Conservation (phyloP, 2,329 filamentous ascomycete genomes). For the Amphichorda felina region DNA sequence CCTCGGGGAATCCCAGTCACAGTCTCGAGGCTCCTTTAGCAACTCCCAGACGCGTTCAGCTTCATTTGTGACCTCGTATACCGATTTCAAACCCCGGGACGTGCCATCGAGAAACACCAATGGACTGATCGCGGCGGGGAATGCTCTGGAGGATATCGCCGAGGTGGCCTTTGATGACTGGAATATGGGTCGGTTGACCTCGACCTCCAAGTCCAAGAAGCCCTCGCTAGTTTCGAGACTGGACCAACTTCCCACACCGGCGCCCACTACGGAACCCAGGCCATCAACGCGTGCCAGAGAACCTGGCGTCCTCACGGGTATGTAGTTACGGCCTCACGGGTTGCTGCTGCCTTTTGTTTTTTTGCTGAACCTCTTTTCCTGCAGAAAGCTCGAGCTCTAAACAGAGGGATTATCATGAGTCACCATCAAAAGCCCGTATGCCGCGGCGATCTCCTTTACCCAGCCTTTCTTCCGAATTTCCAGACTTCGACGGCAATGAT, state of each 20-base stretch:
- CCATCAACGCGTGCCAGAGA: not conserved
- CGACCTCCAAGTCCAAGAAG: slow-evolving; percentile 30
- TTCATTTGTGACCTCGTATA: not conserved
- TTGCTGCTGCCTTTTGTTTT: too few relatives aligned
- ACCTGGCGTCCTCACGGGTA: not conserved
- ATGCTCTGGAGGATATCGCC: slow-evolving; percentile 2
- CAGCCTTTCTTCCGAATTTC: slow-evolving; percentile 4
- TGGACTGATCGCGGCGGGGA: slow-evolving; percentile 1
- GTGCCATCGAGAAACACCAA: not conserved
- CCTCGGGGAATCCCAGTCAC: slow-evolving; percentile 13
- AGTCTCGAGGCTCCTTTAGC: slow-evolving; percentile 5
- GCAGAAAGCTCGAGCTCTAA: not conserved
- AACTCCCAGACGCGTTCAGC: not conserved
- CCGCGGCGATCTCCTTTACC: slow-evolving; percentile 1
- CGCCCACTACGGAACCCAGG: not conserved
- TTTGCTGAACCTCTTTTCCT: too few relatives aligned
- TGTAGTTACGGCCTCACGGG: not conserved
- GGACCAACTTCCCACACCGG: slow-evolving; percentile 14
- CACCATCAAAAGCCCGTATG: not conserved
- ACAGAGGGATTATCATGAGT: not conserved
- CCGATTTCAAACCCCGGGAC: too few relatives aligned
- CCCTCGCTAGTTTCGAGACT: slow-evolving; percentile 29
- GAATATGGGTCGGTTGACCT: slow-evolving; percentile 32
- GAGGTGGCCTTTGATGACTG: slow-evolving; percentile 14
- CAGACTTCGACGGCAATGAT: slow-evolving; percentile 17